phyloP scores from a whole-genome alignment of 2,329 filamentous ascomycete species.

The Diaporthe velutina region DNA sequence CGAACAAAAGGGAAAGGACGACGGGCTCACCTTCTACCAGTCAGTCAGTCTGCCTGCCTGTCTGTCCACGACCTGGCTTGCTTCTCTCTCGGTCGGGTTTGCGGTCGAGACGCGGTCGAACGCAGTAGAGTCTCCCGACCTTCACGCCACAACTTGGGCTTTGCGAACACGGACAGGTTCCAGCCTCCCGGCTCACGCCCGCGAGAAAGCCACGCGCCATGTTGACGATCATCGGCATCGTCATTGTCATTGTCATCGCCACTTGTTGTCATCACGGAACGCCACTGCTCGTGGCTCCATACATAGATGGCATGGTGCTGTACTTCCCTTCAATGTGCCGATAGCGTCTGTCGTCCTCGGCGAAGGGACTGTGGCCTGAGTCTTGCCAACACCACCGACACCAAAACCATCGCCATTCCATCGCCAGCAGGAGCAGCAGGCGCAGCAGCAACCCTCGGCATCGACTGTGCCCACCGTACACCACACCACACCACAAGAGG shows the following conservation, averaged over 20 bases:
- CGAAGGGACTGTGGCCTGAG: background rate
- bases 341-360: background rate
- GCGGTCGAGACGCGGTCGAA: background rate
- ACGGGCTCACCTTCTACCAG: constrained; percentile 11
- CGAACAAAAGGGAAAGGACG: background rate
- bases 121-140: background rate
- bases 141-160: constrained; percentile 8
- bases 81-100: background rate
- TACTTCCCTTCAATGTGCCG: background rate
- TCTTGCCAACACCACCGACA: background rate
- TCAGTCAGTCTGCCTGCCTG: background rate
- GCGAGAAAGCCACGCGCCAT: background rate
- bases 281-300: constrained; percentile 8
- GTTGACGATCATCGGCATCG: background rate
- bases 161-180: constrained; percentile 1
- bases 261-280: constrained; percentile 14
- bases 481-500: background rate
- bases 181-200: background rate
- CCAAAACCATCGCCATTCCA: background rate
- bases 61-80: background rate
- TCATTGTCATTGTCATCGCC: background rate
- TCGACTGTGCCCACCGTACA: background rate
- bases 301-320: constrained; percentile 2
- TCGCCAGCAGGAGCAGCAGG: background rate
- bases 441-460: background rate